Conservation (phyloP, 164 flowering plant species). For the Magnolia officinalis region DNA sequence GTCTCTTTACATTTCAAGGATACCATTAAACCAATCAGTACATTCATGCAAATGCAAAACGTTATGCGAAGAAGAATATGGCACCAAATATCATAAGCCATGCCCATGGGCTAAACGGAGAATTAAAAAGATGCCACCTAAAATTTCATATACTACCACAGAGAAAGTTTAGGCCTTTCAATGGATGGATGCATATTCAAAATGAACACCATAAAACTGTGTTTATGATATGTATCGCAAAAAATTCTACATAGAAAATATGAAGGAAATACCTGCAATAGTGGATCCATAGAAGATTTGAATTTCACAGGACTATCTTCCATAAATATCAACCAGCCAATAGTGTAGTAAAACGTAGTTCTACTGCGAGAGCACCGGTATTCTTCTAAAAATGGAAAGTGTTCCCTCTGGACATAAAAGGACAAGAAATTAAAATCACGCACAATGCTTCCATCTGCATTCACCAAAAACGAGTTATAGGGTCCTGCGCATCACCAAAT, state of each 20-base stretch:
- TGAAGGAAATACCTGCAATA: constrained; percentile 51
- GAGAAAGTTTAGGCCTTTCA: neutral
- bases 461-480: neutral
- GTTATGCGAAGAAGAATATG: neutral
- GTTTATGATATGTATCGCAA: neutral
- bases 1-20: neutral
- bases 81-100: neutral
- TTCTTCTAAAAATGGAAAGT: constrained; percentile 85
- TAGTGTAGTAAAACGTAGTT: constrained; percentile 85
- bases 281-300: constrained; percentile 92
- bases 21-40: neutral
- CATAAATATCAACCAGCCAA: constrained; percentile 95
- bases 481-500: too few relatives aligned
- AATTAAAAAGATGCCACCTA: neutral
- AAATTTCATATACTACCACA: neutral
- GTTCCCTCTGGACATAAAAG: constrained; percentile 69
- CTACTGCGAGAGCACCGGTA: constrained; percentile 90
- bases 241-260: neutral
- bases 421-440: neutral
- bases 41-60: neutral
- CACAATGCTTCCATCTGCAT: neutral
- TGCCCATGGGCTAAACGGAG: neutral
- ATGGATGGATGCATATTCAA: neutral
- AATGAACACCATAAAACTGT: neutral
- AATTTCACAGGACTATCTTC: constrained; percentile 89